A percentile compares a stretch with the other conserved stretches of the same genome.
Conservation (phyloP, 768 basidiomycete genomes). For the Hysterangium stoloniferum region DNA sequence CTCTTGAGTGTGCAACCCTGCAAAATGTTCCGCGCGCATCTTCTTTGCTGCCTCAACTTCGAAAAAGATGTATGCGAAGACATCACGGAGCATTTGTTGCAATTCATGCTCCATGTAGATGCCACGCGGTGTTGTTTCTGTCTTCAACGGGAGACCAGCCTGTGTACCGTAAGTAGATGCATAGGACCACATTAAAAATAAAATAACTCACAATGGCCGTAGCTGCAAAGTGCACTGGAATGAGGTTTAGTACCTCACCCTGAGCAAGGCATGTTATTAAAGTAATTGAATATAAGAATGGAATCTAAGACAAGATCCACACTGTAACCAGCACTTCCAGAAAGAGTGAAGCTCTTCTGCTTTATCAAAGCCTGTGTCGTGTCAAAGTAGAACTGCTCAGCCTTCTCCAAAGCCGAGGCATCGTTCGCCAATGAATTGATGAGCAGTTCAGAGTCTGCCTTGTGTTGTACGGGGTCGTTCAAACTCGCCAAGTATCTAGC, state of each 20-base stretch:
- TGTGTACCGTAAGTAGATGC: conserved; percentile 22
- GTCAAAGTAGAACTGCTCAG: too few species aligned
- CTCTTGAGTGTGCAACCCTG: conserved; percentile 43
- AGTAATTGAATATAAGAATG: too few species aligned
- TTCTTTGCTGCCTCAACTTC: conserved; percentile 54
- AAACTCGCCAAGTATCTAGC: too few species aligned
- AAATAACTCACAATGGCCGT: not conserved
- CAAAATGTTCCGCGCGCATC: conserved; percentile 46
- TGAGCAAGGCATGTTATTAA: not conserved
- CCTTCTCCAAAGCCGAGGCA: too few species aligned
- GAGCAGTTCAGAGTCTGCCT: too few species aligned
- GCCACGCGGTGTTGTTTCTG: conserved; percentile 43
- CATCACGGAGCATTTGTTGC: conserved; percentile 55
- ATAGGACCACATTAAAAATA: not conserved
- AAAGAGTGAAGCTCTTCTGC: too few species aligned
- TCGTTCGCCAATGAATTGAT: too few species aligned
- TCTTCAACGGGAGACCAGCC: conserved; percentile 70
- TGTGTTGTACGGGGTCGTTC: too few species aligned
- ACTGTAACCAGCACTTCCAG: too few species aligned
- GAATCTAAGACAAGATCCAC: too few species aligned
- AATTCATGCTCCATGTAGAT: conserved; percentile 55
- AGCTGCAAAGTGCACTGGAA: conserved; percentile 1
- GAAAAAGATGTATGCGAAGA: conserved; percentile 73
- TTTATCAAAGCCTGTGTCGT: too few species aligned
- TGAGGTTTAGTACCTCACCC: conserved; percentile 3